Conservation (phyloP, 768 basidiomycete genomes). For the Lactarius tabidus region DNA sequence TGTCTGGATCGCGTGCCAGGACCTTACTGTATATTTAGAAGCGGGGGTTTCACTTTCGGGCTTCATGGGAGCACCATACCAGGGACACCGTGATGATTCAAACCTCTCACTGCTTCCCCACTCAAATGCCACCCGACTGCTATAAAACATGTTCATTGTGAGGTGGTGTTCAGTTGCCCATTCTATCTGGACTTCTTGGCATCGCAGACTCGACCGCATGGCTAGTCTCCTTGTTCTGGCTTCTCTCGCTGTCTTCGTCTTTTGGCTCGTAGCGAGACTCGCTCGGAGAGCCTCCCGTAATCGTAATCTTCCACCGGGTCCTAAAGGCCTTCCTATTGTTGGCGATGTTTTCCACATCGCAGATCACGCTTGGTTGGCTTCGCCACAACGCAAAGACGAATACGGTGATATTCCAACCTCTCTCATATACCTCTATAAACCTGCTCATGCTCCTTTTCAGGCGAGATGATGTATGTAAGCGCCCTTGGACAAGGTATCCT, state of each 20-base stretch:
- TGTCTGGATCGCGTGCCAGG: too few species aligned
- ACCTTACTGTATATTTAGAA: too few species aligned
- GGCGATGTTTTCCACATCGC: neutral
- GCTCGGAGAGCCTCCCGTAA: neutral
- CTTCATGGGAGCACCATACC: too few species aligned
- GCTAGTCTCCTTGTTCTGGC: neutral
- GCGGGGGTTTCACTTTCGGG: too few species aligned
- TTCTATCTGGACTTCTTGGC: too few species aligned
- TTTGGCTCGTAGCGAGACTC: neutral
- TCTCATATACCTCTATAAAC: neutral
- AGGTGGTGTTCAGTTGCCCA: too few species aligned
- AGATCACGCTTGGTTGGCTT: neutral
- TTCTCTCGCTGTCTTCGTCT: neutral
- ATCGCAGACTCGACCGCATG: too few species aligned
- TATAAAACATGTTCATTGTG: too few species aligned
- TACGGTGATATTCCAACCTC: neutral
- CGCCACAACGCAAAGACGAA: neutral
- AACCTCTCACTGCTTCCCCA: too few species aligned
- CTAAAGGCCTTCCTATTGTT: neutral
- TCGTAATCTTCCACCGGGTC: neutral
- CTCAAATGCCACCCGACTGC: too few species aligned
- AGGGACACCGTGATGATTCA: too few species aligned
- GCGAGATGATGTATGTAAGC: constrained; percentile 31
- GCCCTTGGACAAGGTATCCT: constrained; percentile 31
- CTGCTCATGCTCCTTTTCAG: constrained; percentile 15